Evolutionary conservation across 805 yeast species (phyloP), one percentile per base, ranked within the genome.

Genomic region (Metschnikowia lunata): DNA sequence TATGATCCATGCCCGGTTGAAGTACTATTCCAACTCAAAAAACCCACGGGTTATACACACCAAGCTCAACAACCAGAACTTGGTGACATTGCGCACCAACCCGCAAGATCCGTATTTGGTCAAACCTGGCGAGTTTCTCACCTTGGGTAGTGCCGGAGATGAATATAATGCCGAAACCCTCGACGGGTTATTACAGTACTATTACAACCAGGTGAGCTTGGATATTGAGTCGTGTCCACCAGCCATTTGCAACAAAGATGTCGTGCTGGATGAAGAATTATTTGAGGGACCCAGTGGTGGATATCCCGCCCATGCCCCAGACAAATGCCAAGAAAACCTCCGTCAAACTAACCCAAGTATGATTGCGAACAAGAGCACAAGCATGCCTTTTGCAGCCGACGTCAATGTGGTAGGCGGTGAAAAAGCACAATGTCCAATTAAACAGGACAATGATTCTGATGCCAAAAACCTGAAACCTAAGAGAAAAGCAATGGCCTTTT

Each of bases 21-120:
- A 59, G 34, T 69, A 62, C 55, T 72, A 74, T 55, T 67, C 67
- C 54, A 62, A 64, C 34, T 56, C 61, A 30, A 56, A 56, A 32
- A 66, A 65, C 46, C 70, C 70, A 2, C 53, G 70, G 14, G 66
- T 73, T 6, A 64, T 72, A 26, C 70, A 69, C 11, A 52, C 65
- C 6, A 64, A 60, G 46, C 60, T 66, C 41, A 52, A 59, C 14
- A 56, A 67, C 45, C 63, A 60, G 42, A 61, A 56, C 11, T 57
- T 74, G 27, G 40, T 67, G 30, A 61, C 76, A 5, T 63, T 74
- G 50, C 55, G 79, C 43, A 62, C 71, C 0, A 55, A 54, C 36
- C 69, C 71, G 11, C 54, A 57, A 15, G 70, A 64, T 39, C 57
- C 55, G 45, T 69, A 67, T 47, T 33, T 51, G 14, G 50, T 62